phyloP scores from a whole-genome alignment of 2,329 filamentous ascomycete species.

The Alternaria panax region DNA sequence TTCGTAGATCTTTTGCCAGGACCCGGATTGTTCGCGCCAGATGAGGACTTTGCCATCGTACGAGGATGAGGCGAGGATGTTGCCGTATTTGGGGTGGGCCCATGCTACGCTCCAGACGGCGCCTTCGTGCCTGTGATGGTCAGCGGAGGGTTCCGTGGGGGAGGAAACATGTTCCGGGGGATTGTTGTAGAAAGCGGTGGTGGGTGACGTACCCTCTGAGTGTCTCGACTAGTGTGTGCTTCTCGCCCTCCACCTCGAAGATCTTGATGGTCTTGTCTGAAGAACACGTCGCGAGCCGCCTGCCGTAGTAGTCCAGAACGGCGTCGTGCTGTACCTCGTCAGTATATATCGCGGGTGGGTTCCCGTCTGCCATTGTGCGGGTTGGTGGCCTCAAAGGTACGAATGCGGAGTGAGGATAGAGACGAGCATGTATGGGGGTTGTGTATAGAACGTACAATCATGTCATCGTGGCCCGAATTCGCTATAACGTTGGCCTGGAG shows the following conservation, averaged over 20 bases:
- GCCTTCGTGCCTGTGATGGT: slow-evolving; percentile 80
- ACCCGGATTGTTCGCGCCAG: slow-evolving; percentile 81
- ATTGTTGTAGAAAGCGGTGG: neutral
- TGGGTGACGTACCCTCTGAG: slow-evolving; percentile 79
- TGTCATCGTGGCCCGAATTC: slow-evolving; percentile 94
- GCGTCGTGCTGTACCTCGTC: slow-evolving; percentile 80
- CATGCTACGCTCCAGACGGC: slow-evolving; percentile 98
- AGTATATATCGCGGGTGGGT: slow-evolving; percentile 43
- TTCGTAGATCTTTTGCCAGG: slow-evolving; percentile 82
- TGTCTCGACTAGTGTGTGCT: slow-evolving; percentile 88
- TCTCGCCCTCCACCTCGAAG: slow-evolving; percentile 94
- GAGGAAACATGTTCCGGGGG: neutral
- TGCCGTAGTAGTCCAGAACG: slow-evolving; percentile 97
- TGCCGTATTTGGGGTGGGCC: slow-evolving; percentile 97
- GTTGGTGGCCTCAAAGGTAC: slow-evolving; percentile 3
- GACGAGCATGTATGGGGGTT: slow-evolving; percentile 3
- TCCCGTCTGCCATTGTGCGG: slow-evolving; percentile 21
- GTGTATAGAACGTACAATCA: slow-evolving; percentile 80
- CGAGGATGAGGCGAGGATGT: slow-evolving; percentile 91
- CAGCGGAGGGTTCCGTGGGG: slow-evolving; percentile 3
- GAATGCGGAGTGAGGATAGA: neutral
- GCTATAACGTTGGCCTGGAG: slow-evolving; percentile 77
- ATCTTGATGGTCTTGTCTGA: slow-evolving; percentile 99
- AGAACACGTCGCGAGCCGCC: slow-evolving; percentile 93
- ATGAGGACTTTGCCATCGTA: slow-evolving; percentile 99